Base-by-base conservation (phyloP, 2,329 filamentous ascomycete species). In the Emergomyces pasteurianus region DNA sequence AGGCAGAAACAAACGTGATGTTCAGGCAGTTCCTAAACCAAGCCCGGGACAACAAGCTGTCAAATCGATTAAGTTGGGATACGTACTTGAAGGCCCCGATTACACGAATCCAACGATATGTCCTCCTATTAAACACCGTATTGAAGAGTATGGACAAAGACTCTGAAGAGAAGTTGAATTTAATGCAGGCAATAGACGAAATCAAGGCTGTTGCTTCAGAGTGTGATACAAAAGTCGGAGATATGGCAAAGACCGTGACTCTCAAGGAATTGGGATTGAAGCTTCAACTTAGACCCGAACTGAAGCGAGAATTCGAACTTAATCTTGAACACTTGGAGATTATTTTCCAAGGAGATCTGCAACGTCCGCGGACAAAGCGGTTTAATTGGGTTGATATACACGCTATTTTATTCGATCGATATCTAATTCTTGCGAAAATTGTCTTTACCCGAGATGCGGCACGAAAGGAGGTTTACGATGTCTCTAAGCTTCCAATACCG, bases 371-470 rank as follows among this genome's bases (percentile, higher is more conserved):
- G 72, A 89, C 87, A 50, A 95, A 88, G 73, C 86, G 91, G 61
- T 94, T 97, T 71, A 87, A 87, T 64, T 96, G 92, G 87, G 86
- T 97, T 8, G 94, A 99, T 69, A 95, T 90, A 0, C 91, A 96
- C 71, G 91, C 90, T 2, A 82, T 99, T 53, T 81, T 99, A 0
- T 97, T 99, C 70, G 95, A 99, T 69, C 92, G 99, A 74, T 99
- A 96, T 73, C 81, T 99, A 43, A 92, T 99, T 40, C 78, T 99
- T 52, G 89, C 94, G 46, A 99, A 99, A 78, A 80, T 79, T 6
- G 81, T 90, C 8, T 80, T 86, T 3, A 79, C 82, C 12, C 79
- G 85, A 53, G 90, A 91, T 68, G 83, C 86, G 52, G 81, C 85
- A 52, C 84, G 83, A 55, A 83, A 83, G n/a, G 85, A 88, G 68